Evolutionary conservation across 2,329 filamentous ascomycete genomes (phyloP).

Genomic region (Rutstroemia sydowiana): DNA sequence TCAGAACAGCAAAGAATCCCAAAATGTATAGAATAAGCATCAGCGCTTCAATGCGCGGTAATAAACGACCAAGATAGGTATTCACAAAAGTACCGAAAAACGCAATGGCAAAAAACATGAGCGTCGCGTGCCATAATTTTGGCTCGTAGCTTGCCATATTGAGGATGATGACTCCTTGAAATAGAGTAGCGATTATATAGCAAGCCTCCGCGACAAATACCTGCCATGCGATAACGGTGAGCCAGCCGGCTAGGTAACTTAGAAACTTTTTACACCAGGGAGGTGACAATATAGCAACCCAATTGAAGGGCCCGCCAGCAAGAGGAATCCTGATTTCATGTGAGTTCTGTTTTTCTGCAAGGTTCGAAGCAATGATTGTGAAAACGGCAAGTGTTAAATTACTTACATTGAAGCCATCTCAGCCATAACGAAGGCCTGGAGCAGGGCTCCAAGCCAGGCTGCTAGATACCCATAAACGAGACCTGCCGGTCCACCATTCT

Average conservation of each 20-base stretch:
- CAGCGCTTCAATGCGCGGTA: conserved; percentile 37
- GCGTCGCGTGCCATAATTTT: conserved; percentile 35
- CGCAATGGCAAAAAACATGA: conserved; percentile 35
- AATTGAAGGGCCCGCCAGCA: conserved; percentile 12
- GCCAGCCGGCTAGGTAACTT: conserved; percentile 12
- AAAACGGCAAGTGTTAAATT: too few relatives aligned
- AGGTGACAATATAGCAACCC: conserved; percentile 10
- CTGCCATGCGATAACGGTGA: conserved; percentile 5
- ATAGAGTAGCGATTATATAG: conserved; percentile 36
- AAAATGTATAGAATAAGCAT: conserved; percentile 37
- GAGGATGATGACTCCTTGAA: conserved; percentile 33
- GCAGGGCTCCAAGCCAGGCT: conserved; percentile 3
- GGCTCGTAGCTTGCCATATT: conserved; percentile 31
- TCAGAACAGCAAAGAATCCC: conserved; percentile 38
- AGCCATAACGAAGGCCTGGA: conserved; percentile 8
- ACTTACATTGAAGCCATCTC: conserved; percentile 16
- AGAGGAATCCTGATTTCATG: conserved; percentile 16
- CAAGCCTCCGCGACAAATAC: conserved; percentile 15
- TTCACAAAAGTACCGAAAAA: conserved; percentile 36
- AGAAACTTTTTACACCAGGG: conserved; percentile 8
- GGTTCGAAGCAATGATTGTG: not conserved
- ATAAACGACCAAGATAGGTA: conserved; percentile 31
- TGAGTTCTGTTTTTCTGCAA: not conserved
- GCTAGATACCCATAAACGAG: conserved; percentile 4
- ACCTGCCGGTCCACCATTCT: conserved; percentile 4